Evolutionary conservation across 2,329 filamentous ascomycete genomes (phyloP).

Genomic region (Botryosphaeria dothidea): DNA sequence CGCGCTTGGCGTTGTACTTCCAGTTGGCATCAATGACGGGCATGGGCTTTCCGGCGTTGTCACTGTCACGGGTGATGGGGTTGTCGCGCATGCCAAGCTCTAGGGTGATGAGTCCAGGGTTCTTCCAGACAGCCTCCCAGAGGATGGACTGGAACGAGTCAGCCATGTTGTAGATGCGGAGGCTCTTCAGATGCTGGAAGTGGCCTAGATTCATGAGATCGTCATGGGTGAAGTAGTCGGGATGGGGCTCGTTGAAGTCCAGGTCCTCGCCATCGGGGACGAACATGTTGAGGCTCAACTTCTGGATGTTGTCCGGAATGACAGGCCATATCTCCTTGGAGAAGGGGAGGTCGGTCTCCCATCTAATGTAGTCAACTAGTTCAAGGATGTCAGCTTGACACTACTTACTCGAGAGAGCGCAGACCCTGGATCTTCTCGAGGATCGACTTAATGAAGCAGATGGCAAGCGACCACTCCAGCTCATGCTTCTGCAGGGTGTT

Average conservation of each 20-base stretch:
- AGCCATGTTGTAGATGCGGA: slow-evolving; percentile 32
- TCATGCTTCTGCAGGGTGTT: not conserved
- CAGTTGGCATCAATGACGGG: slow-evolving; percentile 24
- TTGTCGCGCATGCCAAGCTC: slow-evolving; percentile 31
- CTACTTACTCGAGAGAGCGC: slow-evolving; percentile 32
- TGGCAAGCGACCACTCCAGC: slow-evolving; percentile 26
- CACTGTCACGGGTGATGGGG: slow-evolving; percentile 30
- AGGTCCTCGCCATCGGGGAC: slow-evolving; percentile 26
- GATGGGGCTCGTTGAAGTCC: slow-evolving; percentile 20
- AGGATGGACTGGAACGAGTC: slow-evolving; percentile 31
- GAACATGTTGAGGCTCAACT: slow-evolving; percentile 32
- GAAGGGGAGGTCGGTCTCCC: slow-evolving; percentile 32
- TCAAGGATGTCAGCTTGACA: not conserved
- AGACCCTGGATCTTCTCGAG: slow-evolving; percentile 27
- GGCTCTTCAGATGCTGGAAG: slow-evolving; percentile 29
- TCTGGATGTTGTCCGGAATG: slow-evolving; percentile 27
- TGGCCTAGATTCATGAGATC: slow-evolving; percentile 30
- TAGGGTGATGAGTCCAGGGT: slow-evolving; percentile 27
- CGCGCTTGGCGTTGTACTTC: slow-evolving; percentile 28
- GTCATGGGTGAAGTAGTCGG: slow-evolving; percentile 27
- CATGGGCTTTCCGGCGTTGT: slow-evolving; percentile 25
- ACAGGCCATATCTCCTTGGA: slow-evolving; percentile 26
- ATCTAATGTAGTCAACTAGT: slow-evolving; percentile 25
- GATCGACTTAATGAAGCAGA: slow-evolving; percentile 24
- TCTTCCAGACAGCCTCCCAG: slow-evolving; percentile 35